Conservation (phyloP, 2,329 filamentous ascomycete genomes). For the Trichoderma koningii region DNA sequence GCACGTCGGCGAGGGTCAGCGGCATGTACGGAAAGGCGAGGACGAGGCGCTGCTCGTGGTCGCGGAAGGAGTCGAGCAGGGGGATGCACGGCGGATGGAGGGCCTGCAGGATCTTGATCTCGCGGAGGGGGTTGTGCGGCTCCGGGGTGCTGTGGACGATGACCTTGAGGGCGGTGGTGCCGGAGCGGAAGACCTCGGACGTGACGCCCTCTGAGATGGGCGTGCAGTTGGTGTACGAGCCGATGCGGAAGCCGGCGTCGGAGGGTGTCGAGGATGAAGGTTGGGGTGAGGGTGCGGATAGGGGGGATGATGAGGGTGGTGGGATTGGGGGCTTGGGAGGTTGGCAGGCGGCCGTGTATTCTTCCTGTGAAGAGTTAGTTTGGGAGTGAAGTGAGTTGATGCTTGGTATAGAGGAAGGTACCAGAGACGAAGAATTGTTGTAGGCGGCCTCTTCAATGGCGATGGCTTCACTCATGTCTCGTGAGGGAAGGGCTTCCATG, state of each 20-base stretch:
- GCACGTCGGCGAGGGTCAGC: constrained; percentile 68
- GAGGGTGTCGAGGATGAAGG: not conserved
- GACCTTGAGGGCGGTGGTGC: constrained; percentile 73
- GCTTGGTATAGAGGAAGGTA: constrained; percentile 42
- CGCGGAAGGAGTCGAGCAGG: constrained; percentile 72
- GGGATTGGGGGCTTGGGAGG: constrained; percentile 22
- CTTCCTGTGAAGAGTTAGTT: constrained; percentile 50
- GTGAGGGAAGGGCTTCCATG: constrained; percentile 37
- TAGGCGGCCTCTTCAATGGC: constrained; percentile 66
- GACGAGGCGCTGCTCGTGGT: constrained; percentile 70
- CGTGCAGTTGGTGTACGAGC: constrained; percentile 55
- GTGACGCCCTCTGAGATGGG: constrained; percentile 70
- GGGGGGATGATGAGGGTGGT: constrained; percentile 9
- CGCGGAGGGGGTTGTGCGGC: constrained; percentile 80
- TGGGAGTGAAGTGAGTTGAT: constrained; percentile 22
- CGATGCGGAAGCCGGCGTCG: constrained; percentile 50
- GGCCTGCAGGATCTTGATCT: constrained; percentile 70
- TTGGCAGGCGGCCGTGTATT: constrained; percentile 54
- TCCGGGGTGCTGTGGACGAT: constrained; percentile 72
- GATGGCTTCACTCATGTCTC: constrained; percentile 54
- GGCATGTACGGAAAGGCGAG: constrained; percentile 85
- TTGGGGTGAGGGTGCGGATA: constrained; percentile 11
- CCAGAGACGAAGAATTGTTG: constrained; percentile 57
- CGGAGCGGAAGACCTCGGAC: constrained; percentile 77
- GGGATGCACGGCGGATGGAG: constrained; percentile 62